Evolutionary conservation across 495 filamentous ascomycete species (phyloP).

Genomic region (Parathielavia hyrcaniae): DNA sequence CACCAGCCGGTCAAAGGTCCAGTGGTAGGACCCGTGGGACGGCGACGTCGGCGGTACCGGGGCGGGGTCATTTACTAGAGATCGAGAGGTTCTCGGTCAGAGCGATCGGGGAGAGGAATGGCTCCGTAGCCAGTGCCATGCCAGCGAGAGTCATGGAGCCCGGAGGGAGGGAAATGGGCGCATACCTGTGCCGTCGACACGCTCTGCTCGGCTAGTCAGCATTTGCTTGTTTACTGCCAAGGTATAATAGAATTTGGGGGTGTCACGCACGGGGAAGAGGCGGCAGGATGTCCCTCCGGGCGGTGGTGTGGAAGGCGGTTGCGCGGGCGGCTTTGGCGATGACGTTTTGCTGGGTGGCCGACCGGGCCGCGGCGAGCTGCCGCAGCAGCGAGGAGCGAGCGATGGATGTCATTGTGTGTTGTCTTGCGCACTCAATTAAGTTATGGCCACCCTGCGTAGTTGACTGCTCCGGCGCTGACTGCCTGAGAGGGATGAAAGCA

Average conservation of each 20-base stretch:
- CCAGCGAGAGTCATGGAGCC: conserved; percentile 11
- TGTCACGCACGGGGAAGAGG: conserved; percentile 29
- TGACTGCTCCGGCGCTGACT: conserved; percentile 9
- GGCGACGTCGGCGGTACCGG: conserved; percentile 65
- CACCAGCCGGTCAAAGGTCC: conserved; percentile 87
- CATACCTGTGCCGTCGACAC: conserved; percentile 72
- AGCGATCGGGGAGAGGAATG: background rate
- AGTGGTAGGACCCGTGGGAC: conserved; percentile 91
- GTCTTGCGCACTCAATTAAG: conserved; percentile 27
- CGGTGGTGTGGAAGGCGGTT: conserved; percentile 68
- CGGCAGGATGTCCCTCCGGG: conserved; percentile 60
- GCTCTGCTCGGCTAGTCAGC: conserved; percentile 48
- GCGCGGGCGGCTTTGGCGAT: conserved; percentile 37
- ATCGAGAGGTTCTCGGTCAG: background rate
- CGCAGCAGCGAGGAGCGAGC: conserved; percentile 49
- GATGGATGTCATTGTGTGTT: conserved; percentile 48
- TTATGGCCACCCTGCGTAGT: conserved; percentile 10
- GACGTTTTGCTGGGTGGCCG: conserved; percentile 24
- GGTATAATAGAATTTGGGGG: conserved; percentile 7
- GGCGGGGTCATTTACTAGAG: conserved; percentile 77
- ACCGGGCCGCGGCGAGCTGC: conserved; percentile 39
- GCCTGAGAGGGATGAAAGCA: background rate
- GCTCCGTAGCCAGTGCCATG: background rate
- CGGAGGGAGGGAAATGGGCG: conserved; percentile 14
- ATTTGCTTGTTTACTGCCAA: conserved; percentile 5